Base-by-base conservation (phyloP, 1,284 basidiomycete genomes). In the Heimioporus retisporus region DNA sequence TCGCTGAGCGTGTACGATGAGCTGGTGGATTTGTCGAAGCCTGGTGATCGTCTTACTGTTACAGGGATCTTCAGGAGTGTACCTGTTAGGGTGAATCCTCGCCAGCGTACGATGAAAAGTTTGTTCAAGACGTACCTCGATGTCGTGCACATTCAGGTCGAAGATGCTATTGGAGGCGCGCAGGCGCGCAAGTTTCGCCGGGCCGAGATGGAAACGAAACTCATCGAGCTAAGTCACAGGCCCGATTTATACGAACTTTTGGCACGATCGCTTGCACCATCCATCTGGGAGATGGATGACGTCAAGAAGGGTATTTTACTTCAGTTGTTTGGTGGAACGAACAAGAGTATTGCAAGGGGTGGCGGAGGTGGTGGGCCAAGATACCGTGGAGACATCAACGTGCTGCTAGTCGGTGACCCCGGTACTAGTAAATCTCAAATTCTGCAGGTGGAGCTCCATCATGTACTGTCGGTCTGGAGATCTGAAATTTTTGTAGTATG, bases 361-460 rank as follows among this genome's bases (percentile, higher is more conserved):
- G 97, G 97, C 19, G 97, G 97, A 15, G 95, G 93, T 2, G 97
- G 96, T 18, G 98, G 98, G 1, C 97, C 97, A 2, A 87, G 97
- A 73, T 99, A 98, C 81, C 88, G 97, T 73, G 98, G 98, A 2
- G 97, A 99, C 81, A 98, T 99, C 84, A 99, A 99, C 73, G 93
- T 99, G 16, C 82, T 99, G 56, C 90, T 99, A 65, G 97, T 99
- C 59, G 97, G 98, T 76, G 97, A 99, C 79, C 97, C 97, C 18
- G 98, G 98, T 87, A 96, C 94, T n/a, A 92, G 91, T 85, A 99
- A 99, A 83, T 94, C 92, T 64, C 97, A 99, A 79, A 97, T 99
- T 73, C 78, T 98, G 56, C 90, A 94, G 83, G 96, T 95, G 71
- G 73, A 86, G 80, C 44, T 48, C 13, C 21, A 62, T 15, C 8